A percentile compares a stretch with the other conserved stretches of the same genome.
phyloP scores from a whole-genome alignment of 78 protist genomes.

The Pelomyxa schiedti region DNA sequence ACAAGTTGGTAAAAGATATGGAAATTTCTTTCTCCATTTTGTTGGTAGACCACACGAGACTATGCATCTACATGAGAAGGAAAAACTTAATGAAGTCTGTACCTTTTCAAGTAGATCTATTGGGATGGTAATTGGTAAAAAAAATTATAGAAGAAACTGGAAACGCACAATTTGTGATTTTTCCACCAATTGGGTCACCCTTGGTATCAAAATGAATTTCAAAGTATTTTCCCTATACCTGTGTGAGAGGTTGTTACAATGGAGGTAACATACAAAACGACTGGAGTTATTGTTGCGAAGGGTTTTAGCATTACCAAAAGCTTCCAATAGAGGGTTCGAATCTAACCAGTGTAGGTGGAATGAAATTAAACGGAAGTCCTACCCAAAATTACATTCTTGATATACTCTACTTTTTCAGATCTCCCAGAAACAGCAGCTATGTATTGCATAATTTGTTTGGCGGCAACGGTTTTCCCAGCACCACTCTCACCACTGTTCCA shows the following conservation, averaged over 20 bases:
- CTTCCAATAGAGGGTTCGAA: constrained; percentile 84
- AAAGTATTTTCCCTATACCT: constrained; percentile 53
- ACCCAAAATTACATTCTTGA: constrained; percentile 23
- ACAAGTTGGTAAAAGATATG: constrained; percentile 82
- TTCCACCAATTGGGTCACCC: constrained; percentile 81
- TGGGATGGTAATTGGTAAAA: too few relatives aligned
- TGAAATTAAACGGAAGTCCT: too few relatives aligned
- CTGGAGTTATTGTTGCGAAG: constrained; percentile 80
- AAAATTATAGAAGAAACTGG: too few relatives aligned
- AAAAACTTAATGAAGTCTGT: too few relatives aligned
- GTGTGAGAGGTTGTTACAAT: background rate
- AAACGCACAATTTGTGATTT: constrained; percentile 47
- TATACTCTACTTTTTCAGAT: constrained; percentile 41
- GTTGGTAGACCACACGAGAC: constrained; percentile 74
- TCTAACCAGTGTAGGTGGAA: too few relatives aligned
- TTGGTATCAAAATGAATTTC: constrained; percentile 61
- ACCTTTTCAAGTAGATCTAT: background rate
- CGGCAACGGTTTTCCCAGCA: constrained; percentile 95
- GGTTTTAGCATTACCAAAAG: constrained; percentile 94
- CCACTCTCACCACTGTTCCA: constrained; percentile 84
- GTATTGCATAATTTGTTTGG: constrained; percentile 82
- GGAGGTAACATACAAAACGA: constrained; percentile 77
- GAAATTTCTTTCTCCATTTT: constrained; percentile 71
- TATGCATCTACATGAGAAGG: background rate
- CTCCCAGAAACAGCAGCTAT: constrained; percentile 69